Percentiles rank a stretch among this genome's conserved stretches.
These are phyloP conservation scores for Ramaria sp. DNA, from an alignment of 768 basidiomycete genomes.

Conservation along the genomic window DNA sequence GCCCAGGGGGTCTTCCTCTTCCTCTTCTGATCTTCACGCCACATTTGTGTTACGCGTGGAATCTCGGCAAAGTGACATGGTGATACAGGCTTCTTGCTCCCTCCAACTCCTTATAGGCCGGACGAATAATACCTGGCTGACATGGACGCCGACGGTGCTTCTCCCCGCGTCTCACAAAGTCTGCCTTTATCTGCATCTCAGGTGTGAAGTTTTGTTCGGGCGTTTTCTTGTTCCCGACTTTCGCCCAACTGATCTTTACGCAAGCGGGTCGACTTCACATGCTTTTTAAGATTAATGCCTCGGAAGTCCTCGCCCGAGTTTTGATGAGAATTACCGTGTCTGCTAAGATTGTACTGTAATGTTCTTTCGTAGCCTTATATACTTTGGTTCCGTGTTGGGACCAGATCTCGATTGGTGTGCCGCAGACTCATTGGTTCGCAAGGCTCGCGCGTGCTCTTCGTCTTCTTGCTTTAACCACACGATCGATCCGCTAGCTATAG, in stretches of 20 bases:
- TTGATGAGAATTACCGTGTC: neutral
- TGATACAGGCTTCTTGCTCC: too few relatives aligned
- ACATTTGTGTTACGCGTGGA: too few relatives aligned
- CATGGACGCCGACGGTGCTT: too few relatives aligned
- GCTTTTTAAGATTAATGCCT: neutral
- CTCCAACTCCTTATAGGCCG: too few relatives aligned
- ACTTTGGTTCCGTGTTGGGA: neutral
- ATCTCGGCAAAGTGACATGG: too few relatives aligned
- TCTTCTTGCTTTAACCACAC: constrained; percentile 6
- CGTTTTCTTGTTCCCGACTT: neutral
- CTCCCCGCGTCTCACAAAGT: too few relatives aligned
- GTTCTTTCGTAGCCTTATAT: neutral
- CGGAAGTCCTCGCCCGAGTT: neutral
- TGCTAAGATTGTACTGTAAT: neutral
- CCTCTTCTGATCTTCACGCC: too few relatives aligned
- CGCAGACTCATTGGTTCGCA: constrained; percentile 1
- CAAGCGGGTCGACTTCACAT: neutral
- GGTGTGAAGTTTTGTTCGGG: too few relatives aligned
- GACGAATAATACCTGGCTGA: too few relatives aligned
- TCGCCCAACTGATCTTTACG: neutral
- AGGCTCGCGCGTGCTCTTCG: neutral
- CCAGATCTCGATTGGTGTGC: constrained; percentile 1
- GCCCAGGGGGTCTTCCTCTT: too few relatives aligned
- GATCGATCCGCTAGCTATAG: constrained; percentile 7
- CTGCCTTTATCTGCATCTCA: too few relatives aligned